phyloP scores from a whole-genome alignment of 495 filamentous ascomycete species.

The Neurospora tetraspora region DNA sequence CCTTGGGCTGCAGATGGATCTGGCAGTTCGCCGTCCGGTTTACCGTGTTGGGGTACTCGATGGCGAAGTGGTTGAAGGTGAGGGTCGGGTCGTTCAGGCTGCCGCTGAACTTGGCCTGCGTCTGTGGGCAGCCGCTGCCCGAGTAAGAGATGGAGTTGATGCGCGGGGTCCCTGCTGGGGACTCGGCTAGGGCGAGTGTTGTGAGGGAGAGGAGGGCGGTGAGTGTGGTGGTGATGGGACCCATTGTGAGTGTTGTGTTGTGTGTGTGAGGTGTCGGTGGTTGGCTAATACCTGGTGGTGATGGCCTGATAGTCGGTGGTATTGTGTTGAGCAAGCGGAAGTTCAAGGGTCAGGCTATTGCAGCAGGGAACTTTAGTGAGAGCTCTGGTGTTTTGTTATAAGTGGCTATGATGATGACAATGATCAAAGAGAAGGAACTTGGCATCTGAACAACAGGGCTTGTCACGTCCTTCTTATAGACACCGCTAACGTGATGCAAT shows the following conservation, averaged over 20 bases:
- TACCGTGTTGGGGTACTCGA: constrained; percentile 14
- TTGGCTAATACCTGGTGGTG: neutral
- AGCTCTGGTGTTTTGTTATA: neutral
- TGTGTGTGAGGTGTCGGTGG: neutral
- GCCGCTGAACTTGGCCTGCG: constrained; percentile 23
- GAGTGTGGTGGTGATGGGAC: constrained; percentile 12
- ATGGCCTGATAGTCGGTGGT: neutral
- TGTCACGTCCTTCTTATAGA: neutral
- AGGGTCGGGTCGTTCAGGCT: constrained; percentile 26
- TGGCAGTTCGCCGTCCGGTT: constrained; percentile 31
- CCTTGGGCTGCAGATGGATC: constrained; percentile 25
- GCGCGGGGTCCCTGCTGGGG: constrained; percentile 14
- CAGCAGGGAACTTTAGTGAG: neutral
- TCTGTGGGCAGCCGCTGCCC: constrained; percentile 27
- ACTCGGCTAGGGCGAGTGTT: constrained; percentile 6
- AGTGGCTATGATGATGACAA: neutral
- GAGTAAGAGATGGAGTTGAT: constrained; percentile 24
- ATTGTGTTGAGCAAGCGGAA: neutral
- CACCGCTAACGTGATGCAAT: neutral
- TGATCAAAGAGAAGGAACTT: neutral
- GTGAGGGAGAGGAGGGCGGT: constrained; percentile 19
- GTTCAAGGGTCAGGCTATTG: neutral
- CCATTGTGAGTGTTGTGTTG: constrained; percentile 15
- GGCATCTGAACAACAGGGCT: neutral
- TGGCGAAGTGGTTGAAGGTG: constrained; percentile 25